Conservation (phyloP, 129 eudicot species). For the Solidago caesia region DNA sequence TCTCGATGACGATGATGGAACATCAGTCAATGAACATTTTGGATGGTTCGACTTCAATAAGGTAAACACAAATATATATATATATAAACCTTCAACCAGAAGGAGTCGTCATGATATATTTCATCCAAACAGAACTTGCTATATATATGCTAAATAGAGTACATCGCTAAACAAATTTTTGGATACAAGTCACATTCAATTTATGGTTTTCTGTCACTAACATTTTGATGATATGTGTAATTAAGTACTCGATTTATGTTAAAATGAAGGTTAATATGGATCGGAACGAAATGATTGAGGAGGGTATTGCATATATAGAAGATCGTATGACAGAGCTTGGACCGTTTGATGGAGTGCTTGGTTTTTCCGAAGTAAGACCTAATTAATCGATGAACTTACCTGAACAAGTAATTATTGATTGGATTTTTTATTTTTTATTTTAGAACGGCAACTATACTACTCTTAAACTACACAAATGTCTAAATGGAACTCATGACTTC, state of each 20-base stretch:
- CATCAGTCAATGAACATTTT: not conserved
- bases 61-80: not conserved
- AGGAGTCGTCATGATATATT: not conserved
- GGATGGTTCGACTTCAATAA: not conserved
- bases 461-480: no score
- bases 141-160: no score
- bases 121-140: no score
- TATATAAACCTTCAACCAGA: no score
- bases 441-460: no score
- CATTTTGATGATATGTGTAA: not conserved
- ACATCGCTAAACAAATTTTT: no score
- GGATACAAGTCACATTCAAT: no score
- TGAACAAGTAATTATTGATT: not conserved
- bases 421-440: no score
- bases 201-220: not conserved
- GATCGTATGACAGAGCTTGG: constrained; percentile 48
- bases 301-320: constrained; percentile 39
- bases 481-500: no score
- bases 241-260: not conserved
- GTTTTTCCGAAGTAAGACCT: constrained; percentile 41
- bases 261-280: constrained; percentile 24
- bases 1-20: not conserved
- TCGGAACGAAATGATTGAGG: constrained; percentile 27
- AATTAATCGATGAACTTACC: no score
- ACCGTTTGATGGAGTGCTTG: constrained; percentile 50